Percentiles rank a stretch among this genome's conserved stretches.
These are phyloP conservation scores for Nitzschia sp. DNA, from an alignment of 108 stramenopile genomes.

Conservation along the genomic window DNA sequence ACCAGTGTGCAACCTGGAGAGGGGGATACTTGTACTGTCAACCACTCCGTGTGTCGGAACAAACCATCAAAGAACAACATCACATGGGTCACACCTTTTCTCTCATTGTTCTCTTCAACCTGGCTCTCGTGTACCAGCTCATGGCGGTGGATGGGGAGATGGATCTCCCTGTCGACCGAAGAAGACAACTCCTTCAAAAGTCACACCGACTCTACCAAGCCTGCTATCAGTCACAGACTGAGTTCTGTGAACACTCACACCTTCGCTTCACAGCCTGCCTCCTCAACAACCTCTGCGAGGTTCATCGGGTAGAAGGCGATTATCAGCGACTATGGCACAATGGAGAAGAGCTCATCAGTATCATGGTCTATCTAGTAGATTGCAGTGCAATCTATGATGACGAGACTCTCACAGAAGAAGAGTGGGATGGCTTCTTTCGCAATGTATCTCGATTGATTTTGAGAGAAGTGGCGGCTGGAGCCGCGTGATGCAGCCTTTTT, in stretches of 20 bases:
- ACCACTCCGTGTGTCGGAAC: constrained; percentile 7
- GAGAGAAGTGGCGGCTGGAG: neutral
- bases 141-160: neutral
- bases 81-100: constrained; percentile 20
- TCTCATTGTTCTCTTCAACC: constrained; percentile 25
- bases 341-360: constrained; percentile 14
- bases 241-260: neutral
- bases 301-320: constrained; percentile 20
- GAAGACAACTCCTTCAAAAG: neutral
- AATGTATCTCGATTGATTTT: constrained; percentile 13
- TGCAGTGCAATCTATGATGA: neutral
- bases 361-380: constrained; percentile 25
- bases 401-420: neutral
- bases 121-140: constrained; percentile 25
- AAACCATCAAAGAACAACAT: constrained; percentile 18
- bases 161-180: neutral
- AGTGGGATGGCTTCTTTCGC: constrained; percentile 22
- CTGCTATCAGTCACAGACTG: constrained; percentile 23
- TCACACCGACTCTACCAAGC: constrained; percentile 22
- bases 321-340: neutral
- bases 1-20: neutral
- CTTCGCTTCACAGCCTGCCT: constrained; percentile 20
- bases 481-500: neutral
- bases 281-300: constrained; percentile 17
- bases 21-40: constrained; percentile 21